Percentiles rank a stretch among this genome's conserved stretches.
These are phyloP conservation scores for Ascochyta koolunga DNA, from an alignment of 2,329 filamentous ascomycete species.

Conservation along the genomic window DNA sequence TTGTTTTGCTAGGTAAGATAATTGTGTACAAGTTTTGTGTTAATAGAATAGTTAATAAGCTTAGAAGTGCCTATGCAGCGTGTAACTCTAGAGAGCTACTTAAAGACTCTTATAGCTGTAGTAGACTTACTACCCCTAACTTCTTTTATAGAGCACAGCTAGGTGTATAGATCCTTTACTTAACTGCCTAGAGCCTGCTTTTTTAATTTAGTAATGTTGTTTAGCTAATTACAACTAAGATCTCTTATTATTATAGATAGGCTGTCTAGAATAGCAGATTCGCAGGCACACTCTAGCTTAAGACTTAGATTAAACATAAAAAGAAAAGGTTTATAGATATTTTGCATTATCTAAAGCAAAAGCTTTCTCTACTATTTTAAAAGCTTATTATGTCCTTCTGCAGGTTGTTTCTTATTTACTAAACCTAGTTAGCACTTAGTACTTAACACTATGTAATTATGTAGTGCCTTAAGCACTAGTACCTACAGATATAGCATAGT, in stretches of 20 bases:
- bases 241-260: not conserved
- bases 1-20: conserved; percentile 1
- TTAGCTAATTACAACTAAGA: not conserved
- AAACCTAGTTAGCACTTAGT: not conserved
- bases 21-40: conserved; percentile 3
- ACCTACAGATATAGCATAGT: not conserved
- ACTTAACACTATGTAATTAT: not conserved
- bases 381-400: not conserved
- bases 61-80: not conserved
- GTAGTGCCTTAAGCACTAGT: not conserved
- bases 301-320: not conserved
- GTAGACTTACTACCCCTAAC: not conserved
- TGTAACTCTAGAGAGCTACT: not conserved
- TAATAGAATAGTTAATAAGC: not conserved
- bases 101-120: conserved; percentile 1
- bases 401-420: not conserved
- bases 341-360: conserved; percentile 3
- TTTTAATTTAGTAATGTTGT: conserved; percentile 1
- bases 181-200: not conserved
- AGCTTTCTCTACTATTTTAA: not conserved
- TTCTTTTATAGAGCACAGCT: conserved; percentile 4
- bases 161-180: not conserved
- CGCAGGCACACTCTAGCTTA: not conserved
- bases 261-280: conserved; percentile 1
- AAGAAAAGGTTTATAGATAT: not conserved